phyloP scores from a whole-genome alignment of 371 early-diverging fungal species.

The Mortierella sp. region DNA sequence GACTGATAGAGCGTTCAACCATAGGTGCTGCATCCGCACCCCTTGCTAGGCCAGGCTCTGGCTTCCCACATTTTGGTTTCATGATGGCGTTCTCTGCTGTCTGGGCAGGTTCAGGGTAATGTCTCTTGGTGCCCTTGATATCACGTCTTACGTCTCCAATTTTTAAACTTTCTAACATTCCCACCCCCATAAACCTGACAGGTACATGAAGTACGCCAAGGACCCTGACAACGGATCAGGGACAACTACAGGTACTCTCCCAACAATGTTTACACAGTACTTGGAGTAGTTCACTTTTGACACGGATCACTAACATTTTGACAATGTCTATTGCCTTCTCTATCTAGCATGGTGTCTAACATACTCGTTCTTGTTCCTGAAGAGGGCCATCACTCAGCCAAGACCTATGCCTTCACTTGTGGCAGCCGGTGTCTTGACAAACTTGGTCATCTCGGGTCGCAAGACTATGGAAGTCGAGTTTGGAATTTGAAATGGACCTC shows the following conservation, averaged over 20 bases:
- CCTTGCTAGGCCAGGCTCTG: constrained; percentile 19
- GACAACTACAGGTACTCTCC: constrained; percentile 38
- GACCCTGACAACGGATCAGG: constrained; percentile 53
- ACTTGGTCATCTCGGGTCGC: constrained; percentile 49
- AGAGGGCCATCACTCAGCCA: constrained; percentile 38
- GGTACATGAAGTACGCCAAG: constrained; percentile 44
- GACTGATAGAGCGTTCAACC: too few relatives aligned
- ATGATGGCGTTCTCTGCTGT: constrained; percentile 49
- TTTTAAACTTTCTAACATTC: too few relatives aligned
- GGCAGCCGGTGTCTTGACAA: constrained; percentile 34
- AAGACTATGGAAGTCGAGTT: constrained; percentile 44
- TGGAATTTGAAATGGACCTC: constrained; percentile 19
- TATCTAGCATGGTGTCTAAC: constrained; percentile 42
- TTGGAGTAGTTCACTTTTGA: background rate
- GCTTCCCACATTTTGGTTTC: constrained; percentile 44
- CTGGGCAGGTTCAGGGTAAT: constrained; percentile 42
- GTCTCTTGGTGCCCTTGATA: background rate
- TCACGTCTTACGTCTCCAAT: too few relatives aligned
- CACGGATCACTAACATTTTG: too few relatives aligned
- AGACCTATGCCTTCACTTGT: constrained; percentile 42
- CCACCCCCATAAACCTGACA: too few relatives aligned
- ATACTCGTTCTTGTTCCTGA: constrained; percentile 43
- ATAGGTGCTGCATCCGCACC: constrained; percentile 39
- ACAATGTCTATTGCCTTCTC: too few relatives aligned
- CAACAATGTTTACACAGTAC: background rate